Conservation (phyloP, 192 early-diverging fungal species). For the Mortierella claussenii region DNA sequence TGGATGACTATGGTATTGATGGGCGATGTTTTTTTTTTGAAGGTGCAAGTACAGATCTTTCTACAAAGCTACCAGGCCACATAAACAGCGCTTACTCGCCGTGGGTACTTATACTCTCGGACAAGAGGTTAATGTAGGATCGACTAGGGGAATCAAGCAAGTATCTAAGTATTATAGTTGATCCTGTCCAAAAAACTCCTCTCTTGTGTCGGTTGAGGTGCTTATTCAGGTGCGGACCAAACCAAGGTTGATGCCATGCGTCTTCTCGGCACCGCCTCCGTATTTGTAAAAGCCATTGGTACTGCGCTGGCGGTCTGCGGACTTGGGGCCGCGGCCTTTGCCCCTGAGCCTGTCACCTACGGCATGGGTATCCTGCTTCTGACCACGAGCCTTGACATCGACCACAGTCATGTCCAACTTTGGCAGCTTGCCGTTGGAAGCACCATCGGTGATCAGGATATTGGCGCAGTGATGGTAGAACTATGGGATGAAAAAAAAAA, state of each 20-base stretch:
- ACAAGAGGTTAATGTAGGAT: too few relatives aligned
- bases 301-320: background rate
- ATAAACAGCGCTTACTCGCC: too few relatives aligned
- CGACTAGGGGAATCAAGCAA: too few relatives aligned
- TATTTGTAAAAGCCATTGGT: conserved; percentile 30
- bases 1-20: too few relatives aligned
- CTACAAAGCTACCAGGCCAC: too few relatives aligned
- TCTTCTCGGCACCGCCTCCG: conserved; percentile 15
- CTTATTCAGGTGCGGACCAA: too few relatives aligned
- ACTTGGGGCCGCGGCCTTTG: conserved; percentile 16
- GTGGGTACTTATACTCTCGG: too few relatives aligned
- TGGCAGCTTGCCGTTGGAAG: conserved; percentile 12
- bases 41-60: too few relatives aligned
- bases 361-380: conserved; percentile 17
- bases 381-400: conserved; percentile 12
- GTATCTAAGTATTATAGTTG: too few relatives aligned
- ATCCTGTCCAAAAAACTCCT: too few relatives aligned
- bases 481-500: conserved; percentile 1
- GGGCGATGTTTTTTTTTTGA: too few relatives aligned
- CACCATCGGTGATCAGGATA: conserved; percentile 65
- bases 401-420: conserved; percentile 34
- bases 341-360: conserved; percentile 15
- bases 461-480: conserved; percentile 84
- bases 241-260: conserved; percentile 28
- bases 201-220: too few relatives aligned